Percentiles rank a stretch among this genome's conserved stretches.
phyloP scores from a whole-genome alignment of 192 early-diverging fungal genomes.

The Kickxella alabastrina region DNA sequence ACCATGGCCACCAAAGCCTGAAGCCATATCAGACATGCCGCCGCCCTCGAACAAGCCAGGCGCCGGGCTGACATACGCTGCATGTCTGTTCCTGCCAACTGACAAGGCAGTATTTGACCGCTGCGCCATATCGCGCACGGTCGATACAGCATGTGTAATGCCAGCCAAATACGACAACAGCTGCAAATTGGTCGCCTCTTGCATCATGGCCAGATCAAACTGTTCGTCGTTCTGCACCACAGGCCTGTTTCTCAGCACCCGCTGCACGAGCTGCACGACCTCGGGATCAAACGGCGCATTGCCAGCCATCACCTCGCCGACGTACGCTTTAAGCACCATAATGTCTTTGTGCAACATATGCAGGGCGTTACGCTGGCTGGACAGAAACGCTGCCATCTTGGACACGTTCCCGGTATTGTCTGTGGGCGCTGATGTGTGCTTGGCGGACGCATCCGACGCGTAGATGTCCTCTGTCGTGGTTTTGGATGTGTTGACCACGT shows the following conservation, averaged over 20 bases:
- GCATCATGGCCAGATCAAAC: constrained; percentile 40
- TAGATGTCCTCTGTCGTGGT: constrained; percentile 14
- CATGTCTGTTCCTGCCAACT: constrained; percentile 27
- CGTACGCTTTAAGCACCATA: constrained; percentile 33
- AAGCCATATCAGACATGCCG: constrained; percentile 40
- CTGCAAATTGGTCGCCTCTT: constrained; percentile 50
- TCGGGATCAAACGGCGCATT: constrained; percentile 43
- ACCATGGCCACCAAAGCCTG: constrained; percentile 15
- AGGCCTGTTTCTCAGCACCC: constrained; percentile 41
- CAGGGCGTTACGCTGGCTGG: constrained; percentile 40
- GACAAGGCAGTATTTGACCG: constrained; percentile 33
- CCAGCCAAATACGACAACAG: constrained; percentile 25
- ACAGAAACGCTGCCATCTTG: constrained; percentile 42
- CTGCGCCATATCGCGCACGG: constrained; percentile 35
- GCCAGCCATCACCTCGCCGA: constrained; percentile 33
- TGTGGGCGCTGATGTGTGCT: background rate
- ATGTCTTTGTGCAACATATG: constrained; percentile 48
- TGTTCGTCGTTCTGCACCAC: constrained; percentile 34
- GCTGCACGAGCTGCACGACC: constrained; percentile 46
- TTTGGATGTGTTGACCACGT: constrained; percentile 29
- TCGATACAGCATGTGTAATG: constrained; percentile 20
- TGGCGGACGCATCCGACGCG: background rate
- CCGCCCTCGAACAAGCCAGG: constrained; percentile 7
- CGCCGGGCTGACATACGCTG: constrained; percentile 16
- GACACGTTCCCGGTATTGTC: background rate